Percentiles rank a stretch among this genome's conserved stretches.
Evolutionary conservation across 495 filamentous ascomycete genomes (phyloP).

Genomic region (Talaromyces trachyspermus): DNA sequence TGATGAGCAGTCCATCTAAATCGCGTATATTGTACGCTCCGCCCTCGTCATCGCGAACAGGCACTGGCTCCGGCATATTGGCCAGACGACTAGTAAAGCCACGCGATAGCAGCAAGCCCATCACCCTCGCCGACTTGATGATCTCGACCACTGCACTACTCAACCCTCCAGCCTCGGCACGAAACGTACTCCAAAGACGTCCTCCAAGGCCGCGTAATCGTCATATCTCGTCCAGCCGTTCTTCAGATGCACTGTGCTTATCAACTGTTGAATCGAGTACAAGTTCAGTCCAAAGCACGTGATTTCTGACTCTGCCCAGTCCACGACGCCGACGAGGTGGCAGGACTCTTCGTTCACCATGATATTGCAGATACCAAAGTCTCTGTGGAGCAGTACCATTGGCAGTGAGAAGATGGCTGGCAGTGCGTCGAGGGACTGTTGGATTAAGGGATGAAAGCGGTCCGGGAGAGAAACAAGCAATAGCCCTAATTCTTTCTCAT

Average conservation of each 20-base stretch:
- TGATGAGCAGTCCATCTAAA: slow-evolving; percentile 30
- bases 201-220: slow-evolving; percentile 25
- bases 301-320: slow-evolving; percentile 34
- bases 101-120: slow-evolving; percentile 26
- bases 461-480: slow-evolving; percentile 22
- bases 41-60: slow-evolving; percentile 28
- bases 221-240: slow-evolving; percentile 29
- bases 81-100: slow-evolving; percentile 35
- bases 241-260: slow-evolving; percentile 26
- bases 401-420: slow-evolving; percentile 27
- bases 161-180: slow-evolving; percentile 23
- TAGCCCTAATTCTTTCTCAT: slow-evolving; percentile 19
- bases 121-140: slow-evolving; percentile 30
- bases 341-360: slow-evolving; percentile 27
- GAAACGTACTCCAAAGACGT: slow-evolving; percentile 26
- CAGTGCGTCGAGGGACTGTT: slow-evolving; percentile 20
- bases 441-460: slow-evolving; percentile 30
- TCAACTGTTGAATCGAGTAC: slow-evolving; percentile 25
- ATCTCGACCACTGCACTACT: slow-evolving; percentile 16
- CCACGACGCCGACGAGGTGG: slow-evolving; percentile 30
- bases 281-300: slow-evolving; percentile 32
- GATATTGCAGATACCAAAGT: slow-evolving; percentile 30
- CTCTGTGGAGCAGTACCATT: slow-evolving; percentile 30
- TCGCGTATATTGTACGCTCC: slow-evolving; percentile 31
- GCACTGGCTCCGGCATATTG: slow-evolving; percentile 22